Percentiles rank a stretch among this genome's conserved stretches.
Evolutionary conservation across 2,329 filamentous ascomycete genomes (phyloP).

Genomic region (Sporothrix phasma): DNA sequence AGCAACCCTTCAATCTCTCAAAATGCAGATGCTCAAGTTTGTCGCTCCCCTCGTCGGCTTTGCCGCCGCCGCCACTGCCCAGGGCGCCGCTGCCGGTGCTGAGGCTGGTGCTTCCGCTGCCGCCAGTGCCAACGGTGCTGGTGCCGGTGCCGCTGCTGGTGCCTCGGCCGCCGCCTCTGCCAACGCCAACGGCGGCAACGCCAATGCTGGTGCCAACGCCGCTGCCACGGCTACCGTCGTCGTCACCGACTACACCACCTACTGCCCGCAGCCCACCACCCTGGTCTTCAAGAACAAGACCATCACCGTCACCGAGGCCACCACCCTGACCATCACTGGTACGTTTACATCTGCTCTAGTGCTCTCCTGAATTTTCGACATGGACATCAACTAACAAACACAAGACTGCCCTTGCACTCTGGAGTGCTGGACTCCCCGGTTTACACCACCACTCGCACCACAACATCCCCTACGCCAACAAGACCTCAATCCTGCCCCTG

Average conservation of each 20-base stretch:
- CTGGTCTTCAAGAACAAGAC: slow-evolving; percentile 58
- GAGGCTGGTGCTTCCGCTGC: neutral
- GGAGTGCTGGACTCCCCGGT: slow-evolving; percentile 4
- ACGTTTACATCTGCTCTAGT: neutral
- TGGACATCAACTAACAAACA: neutral
- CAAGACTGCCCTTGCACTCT: slow-evolving; percentile 20
- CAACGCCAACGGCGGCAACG: neutral
- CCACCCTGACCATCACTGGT: slow-evolving; percentile 20
- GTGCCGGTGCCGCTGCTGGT: neutral
- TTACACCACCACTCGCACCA: neutral
- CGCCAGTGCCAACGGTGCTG: neutral
- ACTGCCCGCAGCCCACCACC: slow-evolving; percentile 61
- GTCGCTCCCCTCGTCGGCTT: slow-evolving; percentile 16
- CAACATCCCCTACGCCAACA: slow-evolving; percentile 8
- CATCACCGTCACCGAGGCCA: slow-evolving; percentile 36
- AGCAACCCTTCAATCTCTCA: neutral
- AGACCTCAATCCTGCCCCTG: neutral
- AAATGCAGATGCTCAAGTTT: slow-evolving; percentile 16
- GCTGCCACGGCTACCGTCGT: slow-evolving; percentile 25
- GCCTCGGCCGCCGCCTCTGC: slow-evolving; percentile 1
- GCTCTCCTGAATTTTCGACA: too few relatives aligned
- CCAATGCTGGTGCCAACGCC: neutral
- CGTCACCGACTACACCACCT: slow-evolving; percentile 57
- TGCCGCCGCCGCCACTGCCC: slow-evolving; percentile 9
- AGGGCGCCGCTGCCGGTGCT: neutral